Base-by-base conservation (phyloP, 306 rosid genomes). In the Biancaea sappan region DNA sequence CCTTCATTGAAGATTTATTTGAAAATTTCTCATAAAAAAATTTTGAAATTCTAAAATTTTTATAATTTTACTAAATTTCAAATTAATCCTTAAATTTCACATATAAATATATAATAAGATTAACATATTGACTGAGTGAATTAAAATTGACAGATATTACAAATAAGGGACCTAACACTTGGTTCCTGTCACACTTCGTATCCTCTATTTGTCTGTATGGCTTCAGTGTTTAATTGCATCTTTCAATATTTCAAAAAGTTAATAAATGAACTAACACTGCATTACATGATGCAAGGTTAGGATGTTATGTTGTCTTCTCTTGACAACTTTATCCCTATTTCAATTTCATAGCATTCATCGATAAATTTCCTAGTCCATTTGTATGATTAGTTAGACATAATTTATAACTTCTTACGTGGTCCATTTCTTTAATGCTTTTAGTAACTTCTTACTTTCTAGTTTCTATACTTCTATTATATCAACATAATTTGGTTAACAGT, bases 211-310 rank as follows among this genome's bases (percentile, higher is more conserved):
- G 35, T 15, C 15, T 32, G 21, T 25, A 57, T 21, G 51, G 29
- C 31, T 32, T 56, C n/a, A 26, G 26, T 46, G 6, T 26, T 26
- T 66, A 48, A 37, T 66, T 53, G n/a, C 57, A 58, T 73, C 43
- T 72, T 31, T 12, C 26, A 79, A 28, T 2, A 19, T 66, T 57
- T 67, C 32, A 6, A 58, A 40, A 46, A 26, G 29, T 77, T 16
- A 61, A n/a, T 5, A 16, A 58, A 29, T 28, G 24, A 15, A 26
- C 34, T 37, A 32, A 28, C 26, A 38, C 54, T 56, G 68, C n/a
- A 58, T 34, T 53, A 40, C n/a, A 31, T 4, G n/a, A 38, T 25
- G 60, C 60, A 56, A 11, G 16, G 16, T 8, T 10, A 38, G 21
- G 62, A 35, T 56, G 5, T 22, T 64, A 19, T 21, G 70, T 37